A percentile compares a stretch with the other conserved stretches of the same genome.
Evolutionary conservation across 495 filamentous ascomycete genomes (phyloP).

Genomic region (Geopyxis carbonaria): DNA sequence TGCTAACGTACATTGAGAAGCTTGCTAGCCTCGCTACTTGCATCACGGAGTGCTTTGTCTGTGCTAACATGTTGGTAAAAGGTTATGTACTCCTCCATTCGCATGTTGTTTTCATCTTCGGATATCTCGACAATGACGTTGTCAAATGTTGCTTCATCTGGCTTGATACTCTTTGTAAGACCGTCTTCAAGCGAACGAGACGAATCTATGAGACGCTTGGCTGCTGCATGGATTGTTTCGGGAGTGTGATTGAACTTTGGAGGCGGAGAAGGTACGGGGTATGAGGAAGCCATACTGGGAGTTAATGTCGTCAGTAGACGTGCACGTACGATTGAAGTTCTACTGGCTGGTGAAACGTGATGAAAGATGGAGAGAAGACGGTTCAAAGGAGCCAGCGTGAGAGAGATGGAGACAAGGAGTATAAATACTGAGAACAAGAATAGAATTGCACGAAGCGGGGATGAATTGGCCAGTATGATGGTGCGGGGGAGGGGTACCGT

Average conservation of each 20-base stretch:
- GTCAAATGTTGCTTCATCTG: slow-evolving; percentile 47
- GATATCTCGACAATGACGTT: slow-evolving; percentile 47
- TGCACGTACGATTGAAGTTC: slow-evolving; percentile 38
- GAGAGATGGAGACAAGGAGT: slow-evolving; percentile 15
- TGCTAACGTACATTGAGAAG: slow-evolving; percentile 31
- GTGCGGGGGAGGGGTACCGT: not conserved
- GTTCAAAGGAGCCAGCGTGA: slow-evolving; percentile 30
- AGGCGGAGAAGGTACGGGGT: slow-evolving; percentile 41
- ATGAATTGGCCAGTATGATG: not conserved
- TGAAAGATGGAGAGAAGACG: slow-evolving; percentile 28
- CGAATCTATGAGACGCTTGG: slow-evolving; percentile 51
- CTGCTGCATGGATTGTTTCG: slow-evolving; percentile 54
- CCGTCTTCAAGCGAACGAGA: slow-evolving; percentile 56
- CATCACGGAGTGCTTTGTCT: slow-evolving; percentile 48
- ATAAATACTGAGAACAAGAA: slow-evolving; percentile 6
- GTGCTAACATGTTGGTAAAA: slow-evolving; percentile 72
- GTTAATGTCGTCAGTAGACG: slow-evolving; percentile 30
- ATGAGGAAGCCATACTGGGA: slow-evolving; percentile 48
- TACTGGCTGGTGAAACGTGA: slow-evolving; percentile 23
- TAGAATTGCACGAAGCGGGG: slow-evolving; percentile 3
- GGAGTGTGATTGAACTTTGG: slow-evolving; percentile 60
- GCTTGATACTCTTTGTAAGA: slow-evolving; percentile 49
- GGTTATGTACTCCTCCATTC: no score
- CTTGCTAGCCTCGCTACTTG: slow-evolving; percentile 42
- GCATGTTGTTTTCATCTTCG: slow-evolving; percentile 48